Evolutionary conservation across 139 green algal genomes (phyloP), one percentile per base, ranked within the genome.

Genomic region (Volvox reticuliferus): DNA sequence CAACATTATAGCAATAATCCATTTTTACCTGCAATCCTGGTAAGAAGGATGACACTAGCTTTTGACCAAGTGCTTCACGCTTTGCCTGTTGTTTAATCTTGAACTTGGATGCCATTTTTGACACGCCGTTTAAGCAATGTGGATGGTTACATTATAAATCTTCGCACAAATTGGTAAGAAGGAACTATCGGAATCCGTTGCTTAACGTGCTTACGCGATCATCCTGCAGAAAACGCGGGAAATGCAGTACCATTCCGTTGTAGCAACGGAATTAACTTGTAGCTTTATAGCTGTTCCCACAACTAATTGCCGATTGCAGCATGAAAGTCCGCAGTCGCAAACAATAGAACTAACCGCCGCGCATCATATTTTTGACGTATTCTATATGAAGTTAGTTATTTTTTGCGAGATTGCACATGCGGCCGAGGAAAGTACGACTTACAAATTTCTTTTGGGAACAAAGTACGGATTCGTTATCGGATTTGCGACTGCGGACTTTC

Each of bases 31-130:
- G 35, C 9, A 87, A 18, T 32, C 81, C 81, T 24, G 81, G 81
- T 33, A 87, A 65, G 32, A 87, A 87, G 12, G 61, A 30, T 14
- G 81, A 76, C n/a, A 87, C 81, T 24, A 87, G 61, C 32, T 76
- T 87, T 30, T 28, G 19, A 36, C 61, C 73, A 33, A 87, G 81
- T 12, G 30, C 81, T 30, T 87, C 61, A 0, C 81, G n/a, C 30
- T 87, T 87, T 9, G 81, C 81, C n/a, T 67, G 50, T 55, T 87
- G 81, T 20, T 76, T 76, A 32, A 36, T 17, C 81, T 76, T 76
- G 30, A 87, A 87, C 30, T 86, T 86, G 24, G 79, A 86, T n/a
- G 79, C 79, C 79, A 86, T 86, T 24, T 24, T 73, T 73, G 65
- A 30, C 24, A 12, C 21, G 5, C 65, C 21, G 24, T 73, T 73